These are phyloP conservation scores for Pyricularia pennisetigena DNA, from an alignment of 2,329 filamentous ascomycete species.

Conservation along the genomic window DNA sequence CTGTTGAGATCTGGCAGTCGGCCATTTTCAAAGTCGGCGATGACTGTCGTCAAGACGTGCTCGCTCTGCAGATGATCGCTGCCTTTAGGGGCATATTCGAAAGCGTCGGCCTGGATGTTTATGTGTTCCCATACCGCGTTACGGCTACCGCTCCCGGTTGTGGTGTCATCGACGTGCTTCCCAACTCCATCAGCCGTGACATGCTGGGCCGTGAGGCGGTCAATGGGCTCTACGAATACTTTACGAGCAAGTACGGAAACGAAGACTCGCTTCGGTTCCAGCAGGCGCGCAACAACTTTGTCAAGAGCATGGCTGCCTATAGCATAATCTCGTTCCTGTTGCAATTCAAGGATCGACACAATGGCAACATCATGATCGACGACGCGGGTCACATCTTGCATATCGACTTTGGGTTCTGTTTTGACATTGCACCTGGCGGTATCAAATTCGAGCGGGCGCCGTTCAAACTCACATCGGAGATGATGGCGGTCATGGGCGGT, in stretches of 20 bases:
- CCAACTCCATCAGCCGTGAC: conserved; percentile 95
- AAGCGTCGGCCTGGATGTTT: conserved; percentile 88
- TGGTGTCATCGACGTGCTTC: conserved; percentile 94
- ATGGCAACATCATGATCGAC: conserved; percentile 99
- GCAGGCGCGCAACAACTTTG: conserved; percentile 90
- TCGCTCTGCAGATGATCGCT: conserved; percentile 95
- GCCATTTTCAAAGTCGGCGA: conserved; percentile 99
- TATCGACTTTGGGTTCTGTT: conserved; percentile 99
- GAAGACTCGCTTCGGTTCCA: conserved; percentile 94
- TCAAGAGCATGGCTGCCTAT: conserved; percentile 99
- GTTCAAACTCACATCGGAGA: conserved; percentile 95
- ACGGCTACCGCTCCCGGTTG: conserved; percentile 95
- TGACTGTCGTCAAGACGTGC: conserved; percentile 92
- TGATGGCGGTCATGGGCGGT: conserved; percentile 98
- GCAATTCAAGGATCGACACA: conserved; percentile 98
- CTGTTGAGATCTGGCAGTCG: conserved; percentile 94
- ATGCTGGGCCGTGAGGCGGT: conserved; percentile 98
- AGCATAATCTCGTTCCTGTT: conserved; percentile 92
- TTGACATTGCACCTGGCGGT: conserved; percentile 94
- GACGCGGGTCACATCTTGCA: conserved; percentile 95
- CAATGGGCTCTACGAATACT: conserved; percentile 97
- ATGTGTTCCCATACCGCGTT: conserved; percentile 93
- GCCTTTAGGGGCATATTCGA: conserved; percentile 97
- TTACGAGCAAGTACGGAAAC: conserved; percentile 92
- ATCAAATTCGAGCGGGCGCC: conserved; percentile 96